phyloP scores from a whole-genome alignment of 768 basidiomycete species.

The Artomyces pyxidatus region DNA sequence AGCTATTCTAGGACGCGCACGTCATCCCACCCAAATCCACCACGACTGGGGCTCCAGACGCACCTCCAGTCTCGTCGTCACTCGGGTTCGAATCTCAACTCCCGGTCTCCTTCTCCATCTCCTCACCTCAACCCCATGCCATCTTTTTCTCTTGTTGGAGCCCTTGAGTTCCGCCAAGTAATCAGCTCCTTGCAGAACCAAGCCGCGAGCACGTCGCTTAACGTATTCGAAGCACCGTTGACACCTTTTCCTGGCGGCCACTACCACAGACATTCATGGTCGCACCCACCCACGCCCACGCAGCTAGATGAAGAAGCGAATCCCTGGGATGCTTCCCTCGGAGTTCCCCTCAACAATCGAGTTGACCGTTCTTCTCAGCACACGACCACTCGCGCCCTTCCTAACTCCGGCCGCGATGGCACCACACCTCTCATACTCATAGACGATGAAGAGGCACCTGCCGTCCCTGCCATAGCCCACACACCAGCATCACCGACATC shows the following conservation, averaged over 20 bases:
- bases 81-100: constrained; percentile 44
- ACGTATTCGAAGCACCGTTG: constrained; percentile 55
- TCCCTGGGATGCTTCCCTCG: constrained; percentile 45
- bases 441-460: constrained; percentile 11
- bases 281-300: constrained; percentile 25
- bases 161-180: constrained; percentile 91
- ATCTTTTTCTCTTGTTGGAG: constrained; percentile 88
- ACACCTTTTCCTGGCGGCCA: constrained; percentile 74
- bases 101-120: constrained; percentile 31
- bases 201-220: constrained; percentile 49
- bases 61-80: constrained; percentile 35
- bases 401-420: constrained; percentile 5
- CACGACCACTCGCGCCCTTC: constrained; percentile 21
- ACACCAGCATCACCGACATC: constrained; percentile 41
- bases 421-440: constrained; percentile 8
- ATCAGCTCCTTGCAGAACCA: constrained; percentile 73
- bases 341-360: constrained; percentile 42
- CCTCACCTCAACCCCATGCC: constrained; percentile 48
- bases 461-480: constrained; percentile 44
- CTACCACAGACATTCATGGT: constrained; percentile 39
- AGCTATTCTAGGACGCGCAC: constrained; percentile 31
- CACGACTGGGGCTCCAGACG: constrained; percentile 29
- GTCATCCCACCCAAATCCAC: constrained; percentile 27
- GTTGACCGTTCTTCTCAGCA: constrained; percentile 38
- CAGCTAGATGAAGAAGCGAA: constrained; percentile 24